Evolutionary conservation across 768 basidiomycete genomes (phyloP), one percentile per base, ranked within the genome.

Genomic region (Lentinula boryana): DNA sequence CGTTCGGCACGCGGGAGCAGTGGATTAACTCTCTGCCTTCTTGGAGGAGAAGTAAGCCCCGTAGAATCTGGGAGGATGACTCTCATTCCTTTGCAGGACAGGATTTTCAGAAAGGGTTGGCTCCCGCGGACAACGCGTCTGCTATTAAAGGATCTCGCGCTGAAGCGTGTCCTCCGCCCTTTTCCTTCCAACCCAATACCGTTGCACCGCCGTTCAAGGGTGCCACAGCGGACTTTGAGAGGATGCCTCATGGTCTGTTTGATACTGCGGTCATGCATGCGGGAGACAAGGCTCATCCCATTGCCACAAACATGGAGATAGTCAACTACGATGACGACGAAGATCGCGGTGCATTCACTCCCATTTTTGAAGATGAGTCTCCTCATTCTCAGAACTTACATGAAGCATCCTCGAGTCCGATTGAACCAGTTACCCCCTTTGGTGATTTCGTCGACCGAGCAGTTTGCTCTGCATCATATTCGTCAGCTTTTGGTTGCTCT

Each of bases 131-230:
- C 71, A 83, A 88, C 89, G 87, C 86, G 77, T 71, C 81, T 69
- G 86, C 84, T 77, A 89, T 88, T 88, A 90, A 91, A 89, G 89
- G 89, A 84, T 70, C 81, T 74, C 86, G 76, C 86, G 87, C 86
- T 83, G 80, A 90, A 83, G 86, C 87, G 85, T 86, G 86, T 79
- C 81, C 86, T 86, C 87, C 88, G 87, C 89, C 89, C 89, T 74
- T 73, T 71, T 72, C 71, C 65, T 63, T 74, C 62, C 64, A 63
- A 41, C 61, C 62, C 43, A 61, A 64, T 55, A 56, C 41, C 35
- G 49, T 60, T 44, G 16, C 43, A 7, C 43, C 43, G 4, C 15
- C 43, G 9, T 55, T 55, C 56, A 43, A 50, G 41, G 55, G 60
- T 51, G 63, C 63, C 60, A 23, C 21, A 61, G 67, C 69, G 33